Conservation (phyloP, 768 basidiomycete species). For the Chalciporus sphaerocephalus region DNA sequence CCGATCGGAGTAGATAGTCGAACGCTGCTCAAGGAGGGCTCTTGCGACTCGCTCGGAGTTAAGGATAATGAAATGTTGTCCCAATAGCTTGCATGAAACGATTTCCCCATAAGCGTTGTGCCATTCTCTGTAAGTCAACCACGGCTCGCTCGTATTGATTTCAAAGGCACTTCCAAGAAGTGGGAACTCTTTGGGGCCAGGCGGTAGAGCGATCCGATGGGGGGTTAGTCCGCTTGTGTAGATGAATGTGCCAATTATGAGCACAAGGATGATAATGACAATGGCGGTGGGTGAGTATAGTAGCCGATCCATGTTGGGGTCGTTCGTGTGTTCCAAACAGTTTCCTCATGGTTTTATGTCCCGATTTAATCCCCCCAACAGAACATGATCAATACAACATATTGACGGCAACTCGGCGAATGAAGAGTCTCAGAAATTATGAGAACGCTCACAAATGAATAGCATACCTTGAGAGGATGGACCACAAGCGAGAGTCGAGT, state of each 20-base stretch:
- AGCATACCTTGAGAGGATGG: too few species aligned
- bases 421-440: too few species aligned
- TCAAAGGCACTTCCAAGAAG: conserved; percentile 24
- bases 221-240: conserved; percentile 8
- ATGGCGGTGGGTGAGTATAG: background rate
- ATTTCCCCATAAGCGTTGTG: conserved; percentile 25
- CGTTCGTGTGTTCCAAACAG: background rate
- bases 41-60: conserved; percentile 22
- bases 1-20: conserved; percentile 22
- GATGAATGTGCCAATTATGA: conserved; percentile 1
- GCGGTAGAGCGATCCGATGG: conserved; percentile 23
- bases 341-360: conserved; percentile 6
- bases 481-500: background rate
- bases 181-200: conserved; percentile 29
- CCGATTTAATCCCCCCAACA: background rate
- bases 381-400: too few species aligned
- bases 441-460: too few species aligned
- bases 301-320: background rate
- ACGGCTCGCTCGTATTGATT: conserved; percentile 24
- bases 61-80: conserved; percentile 22
- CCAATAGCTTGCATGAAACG: conserved; percentile 18
- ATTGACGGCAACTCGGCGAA: background rate
- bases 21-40: conserved; percentile 24
- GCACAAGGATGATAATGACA: background rate
- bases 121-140: conserved; percentile 33